A percentile compares a stretch with the other conserved stretches of the same genome.
Conservation (phyloP, 2,329 filamentous ascomycete species). For the Aureobasidium sp. region DNA sequence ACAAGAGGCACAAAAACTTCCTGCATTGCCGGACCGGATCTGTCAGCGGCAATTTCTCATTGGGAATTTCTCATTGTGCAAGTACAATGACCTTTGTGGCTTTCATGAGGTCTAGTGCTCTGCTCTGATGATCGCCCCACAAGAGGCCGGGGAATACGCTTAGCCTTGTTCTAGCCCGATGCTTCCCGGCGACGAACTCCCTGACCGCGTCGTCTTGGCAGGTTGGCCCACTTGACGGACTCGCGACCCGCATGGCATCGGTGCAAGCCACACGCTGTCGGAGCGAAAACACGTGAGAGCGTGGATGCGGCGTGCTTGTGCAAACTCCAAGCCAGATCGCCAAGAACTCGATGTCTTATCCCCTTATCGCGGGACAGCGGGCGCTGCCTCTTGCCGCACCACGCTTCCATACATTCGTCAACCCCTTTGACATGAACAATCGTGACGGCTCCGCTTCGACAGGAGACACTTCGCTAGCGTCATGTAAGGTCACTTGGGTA, state of each 20-base stretch:
- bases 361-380: conserved; percentile 17
- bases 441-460: conserved; percentile 13
- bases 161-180: conserved; percentile 10
- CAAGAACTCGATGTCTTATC: conserved; percentile 13
- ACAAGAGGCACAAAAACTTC: background rate
- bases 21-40: background rate
- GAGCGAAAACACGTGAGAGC: conserved; percentile 11
- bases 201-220: background rate
- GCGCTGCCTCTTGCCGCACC: conserved; percentile 14
- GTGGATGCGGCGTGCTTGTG: conserved; percentile 1
- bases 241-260: background rate
- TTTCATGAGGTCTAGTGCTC: background rate
- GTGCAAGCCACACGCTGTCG: conserved; percentile 8
- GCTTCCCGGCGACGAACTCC: conserved; percentile 1
- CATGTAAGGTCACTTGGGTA: conserved; percentile 8
- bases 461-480: conserved; percentile 14
- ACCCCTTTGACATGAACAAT: conserved; percentile 4
- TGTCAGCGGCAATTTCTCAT: conserved; percentile 1
- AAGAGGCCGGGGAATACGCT: conserved; percentile 8
- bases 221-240: background rate
- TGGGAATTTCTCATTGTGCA: background rate
- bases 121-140: conserved; percentile 4
- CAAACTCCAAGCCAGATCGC: conserved; percentile 1
- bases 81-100: background rate
- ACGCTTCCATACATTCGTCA: background rate